Base-by-base conservation (phyloP, 768 basidiomycete species). In the Hypholoma fasciculare region DNA sequence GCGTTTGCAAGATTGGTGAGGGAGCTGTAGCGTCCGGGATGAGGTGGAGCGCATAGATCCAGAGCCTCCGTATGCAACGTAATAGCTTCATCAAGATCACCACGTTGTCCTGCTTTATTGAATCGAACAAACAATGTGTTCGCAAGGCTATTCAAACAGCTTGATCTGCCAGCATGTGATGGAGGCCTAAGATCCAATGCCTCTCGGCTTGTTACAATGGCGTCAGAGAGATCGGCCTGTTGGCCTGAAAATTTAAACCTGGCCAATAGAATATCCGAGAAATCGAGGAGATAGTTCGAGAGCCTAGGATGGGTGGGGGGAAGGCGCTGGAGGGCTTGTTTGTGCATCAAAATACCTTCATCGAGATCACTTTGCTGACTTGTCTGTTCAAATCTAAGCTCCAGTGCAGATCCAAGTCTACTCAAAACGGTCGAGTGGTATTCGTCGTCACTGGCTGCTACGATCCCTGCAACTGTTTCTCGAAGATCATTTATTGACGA, bases 41-140 rank as follows among this genome's bases (percentile, higher is more conserved):
- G 49, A 1, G 40, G 36, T 17, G 27, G 1, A 5, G 46, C 30
- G 1, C 1, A 13, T 16, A 57, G 49, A 7, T 27, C 43, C 6
- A 61, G 37, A 26, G 51, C 51, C 11, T 57, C 43, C 36, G 43
- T 46, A 16, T 30, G 19, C 34, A 61, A 27, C n/a, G 36, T 19
- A 52, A 57, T 53, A 9, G 59, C 54, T n/a, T 57, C 59, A 43
- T 52, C 11, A n/a, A 61, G 43, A 16, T 61, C 50, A 3, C 30
- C 12, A 17, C 3, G 20, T 13, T n/a, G 4, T 14, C 59, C 54
- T 30, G 14, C 20, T 19, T 57, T 39, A 8, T 52, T n/a, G 19
- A 52, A 61, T 20, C 50, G 59, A 2, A 42, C 52, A 8, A 11
- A 36, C n/a, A 61, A 44, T 14, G 55, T 50, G 40, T 23, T 19